These are phyloP conservation scores for Graphilbum ipis-grandicollis DNA, from an alignment of 2,329 filamentous ascomycete species.

Conservation along the genomic window DNA sequence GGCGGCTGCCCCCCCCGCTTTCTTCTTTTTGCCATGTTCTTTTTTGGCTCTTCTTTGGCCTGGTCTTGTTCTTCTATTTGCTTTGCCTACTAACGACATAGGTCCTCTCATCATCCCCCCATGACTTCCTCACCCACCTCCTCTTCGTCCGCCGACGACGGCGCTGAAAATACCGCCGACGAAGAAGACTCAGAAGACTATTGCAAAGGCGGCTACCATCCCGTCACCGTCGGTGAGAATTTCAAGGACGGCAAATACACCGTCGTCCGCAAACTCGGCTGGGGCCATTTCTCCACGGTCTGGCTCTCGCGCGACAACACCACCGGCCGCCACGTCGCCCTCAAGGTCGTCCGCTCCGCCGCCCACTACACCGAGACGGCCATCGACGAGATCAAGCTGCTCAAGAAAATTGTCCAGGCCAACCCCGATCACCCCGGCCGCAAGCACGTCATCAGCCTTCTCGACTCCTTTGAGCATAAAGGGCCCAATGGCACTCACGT, in stretches of 20 bases:
- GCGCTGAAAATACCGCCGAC: conserved; percentile 81
- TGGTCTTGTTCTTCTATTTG: neutral
- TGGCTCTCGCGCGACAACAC: conserved; percentile 71
- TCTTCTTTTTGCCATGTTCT: neutral
- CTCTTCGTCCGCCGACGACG: conserved; percentile 63
- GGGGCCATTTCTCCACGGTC: conserved; percentile 98
- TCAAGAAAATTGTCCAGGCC: conserved; percentile 90
- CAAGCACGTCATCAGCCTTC: conserved; percentile 84
- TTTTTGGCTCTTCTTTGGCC: neutral
- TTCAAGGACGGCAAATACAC: conserved; percentile 98
- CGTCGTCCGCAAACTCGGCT: conserved; percentile 87
- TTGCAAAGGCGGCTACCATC: conserved; percentile 97
- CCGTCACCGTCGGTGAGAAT: conserved; percentile 82
- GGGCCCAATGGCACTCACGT: conserved; percentile 92
- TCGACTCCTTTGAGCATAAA: conserved; percentile 96
- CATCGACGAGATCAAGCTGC: conserved; percentile 94
- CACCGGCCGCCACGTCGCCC: conserved; percentile 82
- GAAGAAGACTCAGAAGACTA: conserved; percentile 99
- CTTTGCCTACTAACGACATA: conserved; percentile 2
- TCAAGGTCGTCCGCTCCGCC: conserved; percentile 94
- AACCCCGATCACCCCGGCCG: conserved; percentile 90
- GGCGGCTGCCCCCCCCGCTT: neutral
- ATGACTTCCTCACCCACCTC: conserved; percentile 61
- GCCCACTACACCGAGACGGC: conserved; percentile 98
- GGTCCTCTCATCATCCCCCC: conserved; percentile 30